Conservation (phyloP, 1,284 basidiomycete genomes). For the Coniferiporia sulphurascens region DNA sequence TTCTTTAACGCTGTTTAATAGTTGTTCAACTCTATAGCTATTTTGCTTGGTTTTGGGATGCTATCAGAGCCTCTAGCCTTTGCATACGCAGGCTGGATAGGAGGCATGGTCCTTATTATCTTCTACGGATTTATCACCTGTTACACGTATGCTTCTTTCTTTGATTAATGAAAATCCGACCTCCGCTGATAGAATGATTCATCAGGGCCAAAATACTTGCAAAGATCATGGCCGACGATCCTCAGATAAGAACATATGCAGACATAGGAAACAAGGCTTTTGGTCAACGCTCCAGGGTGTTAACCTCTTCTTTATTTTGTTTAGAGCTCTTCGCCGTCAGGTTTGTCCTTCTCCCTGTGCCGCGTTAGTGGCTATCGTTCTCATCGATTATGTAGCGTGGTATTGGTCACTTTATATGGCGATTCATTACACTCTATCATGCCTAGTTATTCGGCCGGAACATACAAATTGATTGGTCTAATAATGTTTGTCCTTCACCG, state of each 20-base stretch:
- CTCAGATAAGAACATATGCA: conserved; percentile 73
- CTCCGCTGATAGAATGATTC: not conserved
- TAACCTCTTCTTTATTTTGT: conserved; percentile 78
- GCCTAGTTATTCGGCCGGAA: conserved; percentile 59
- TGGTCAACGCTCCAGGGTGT: conserved; percentile 60
- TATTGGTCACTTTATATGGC: conserved; percentile 81
- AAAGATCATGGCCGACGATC: conserved; percentile 66
- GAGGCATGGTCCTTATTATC: conserved; percentile 69
- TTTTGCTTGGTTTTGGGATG: conserved; percentile 86
- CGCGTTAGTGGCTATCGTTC: not conserved
- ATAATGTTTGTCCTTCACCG: conserved; percentile 49
- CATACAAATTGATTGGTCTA: conserved; percentile 75
- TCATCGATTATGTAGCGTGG: conserved; percentile 47
- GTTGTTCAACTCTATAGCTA: conserved; percentile 90
- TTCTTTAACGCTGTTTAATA: conserved; percentile 26
- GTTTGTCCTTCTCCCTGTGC: conserved; percentile 34
- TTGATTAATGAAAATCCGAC: not conserved
- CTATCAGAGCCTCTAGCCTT: conserved; percentile 87
- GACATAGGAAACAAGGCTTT: conserved; percentile 89
- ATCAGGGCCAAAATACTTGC: conserved; percentile 81
- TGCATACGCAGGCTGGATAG: conserved; percentile 82
- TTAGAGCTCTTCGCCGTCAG: conserved; percentile 80
- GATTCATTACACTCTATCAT: conserved; percentile 77
- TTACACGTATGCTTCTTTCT: conserved; percentile 64
- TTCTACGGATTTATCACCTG: conserved; percentile 80